phyloP scores from a whole-genome alignment of 352 stramenopile genomes.

The Pythium pyrilobum region DNA sequence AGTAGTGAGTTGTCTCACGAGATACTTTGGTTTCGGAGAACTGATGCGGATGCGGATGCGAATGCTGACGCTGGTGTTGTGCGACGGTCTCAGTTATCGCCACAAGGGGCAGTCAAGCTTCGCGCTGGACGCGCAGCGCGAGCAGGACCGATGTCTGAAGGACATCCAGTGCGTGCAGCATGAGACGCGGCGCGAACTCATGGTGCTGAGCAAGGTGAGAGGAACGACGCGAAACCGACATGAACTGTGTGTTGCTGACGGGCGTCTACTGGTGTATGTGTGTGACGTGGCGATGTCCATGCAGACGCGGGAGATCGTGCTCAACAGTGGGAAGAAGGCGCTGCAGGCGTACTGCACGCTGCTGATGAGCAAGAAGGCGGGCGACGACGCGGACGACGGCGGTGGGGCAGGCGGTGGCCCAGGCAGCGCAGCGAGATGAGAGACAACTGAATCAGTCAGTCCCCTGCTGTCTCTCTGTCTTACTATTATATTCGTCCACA shows the following conservation, averaged over 20 bases:
- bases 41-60: too few species aligned
- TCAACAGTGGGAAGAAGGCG: constrained; percentile 66
- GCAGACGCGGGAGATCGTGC: constrained; percentile 59
- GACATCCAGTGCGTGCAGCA: constrained; percentile 60
- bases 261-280: not conserved
- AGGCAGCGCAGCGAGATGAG: not conserved
- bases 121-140: constrained; percentile 32
- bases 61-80: not conserved
- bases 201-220: constrained; percentile 46
- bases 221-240: too few species aligned
- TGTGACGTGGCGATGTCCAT: not conserved
- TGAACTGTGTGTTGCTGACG: not conserved
- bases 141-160: constrained; percentile 50
- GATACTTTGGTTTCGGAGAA: too few species aligned
- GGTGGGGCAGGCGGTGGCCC: not conserved
- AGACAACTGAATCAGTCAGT: too few species aligned
- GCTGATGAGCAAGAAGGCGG: constrained; percentile 50
- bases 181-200: constrained; percentile 50
- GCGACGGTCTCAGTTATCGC: constrained; percentile 50
- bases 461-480: too few species aligned
- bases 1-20: constrained; percentile 44
- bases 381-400: constrained; percentile 27
- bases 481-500: too few species aligned
- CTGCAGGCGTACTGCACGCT: constrained; percentile 67
- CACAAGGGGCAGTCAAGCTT: constrained; percentile 40